Evolutionary conservation across 176 grass and related monocot genomes (phyloP).

Genomic region (Ananas comosus): DNA sequence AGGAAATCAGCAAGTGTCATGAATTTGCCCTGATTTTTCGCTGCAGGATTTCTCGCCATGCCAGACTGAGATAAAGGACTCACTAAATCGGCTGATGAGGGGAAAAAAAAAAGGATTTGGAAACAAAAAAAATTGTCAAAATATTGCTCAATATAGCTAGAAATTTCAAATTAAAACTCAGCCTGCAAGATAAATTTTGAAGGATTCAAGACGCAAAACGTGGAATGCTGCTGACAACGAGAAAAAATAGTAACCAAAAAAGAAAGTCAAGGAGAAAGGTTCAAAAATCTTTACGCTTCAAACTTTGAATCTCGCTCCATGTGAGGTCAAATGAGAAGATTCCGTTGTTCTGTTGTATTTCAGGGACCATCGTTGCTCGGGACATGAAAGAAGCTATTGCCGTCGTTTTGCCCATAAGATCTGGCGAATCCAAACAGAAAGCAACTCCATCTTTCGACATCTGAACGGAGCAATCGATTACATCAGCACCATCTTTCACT

Average conservation of each 20-base stretch:
- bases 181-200: no score
- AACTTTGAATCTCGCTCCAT: constrained; percentile 75
- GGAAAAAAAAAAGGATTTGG: not conserved
- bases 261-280: not conserved
- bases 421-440: constrained; percentile 65
- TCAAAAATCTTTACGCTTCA: constrained; percentile 44
- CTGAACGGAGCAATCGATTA: constrained; percentile 72
- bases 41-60: constrained; percentile 64
- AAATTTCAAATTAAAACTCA: no score
- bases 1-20: constrained; percentile 59
- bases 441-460: constrained; percentile 71
- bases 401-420: constrained; percentile 47
- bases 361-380: constrained; percentile 26
- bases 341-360: constrained; percentile 61
- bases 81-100: constrained; percentile 35
- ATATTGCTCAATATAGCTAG: no score
- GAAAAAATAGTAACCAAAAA: not conserved
- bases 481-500: constrained; percentile 49
- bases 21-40: constrained; percentile 68
- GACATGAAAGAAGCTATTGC: constrained; percentile 45
- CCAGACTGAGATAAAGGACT: constrained; percentile 43
- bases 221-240: not conserved
- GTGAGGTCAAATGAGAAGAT: constrained; percentile 84
- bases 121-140: not conserved
- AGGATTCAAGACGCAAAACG: not conserved